These are phyloP conservation scores for Serendipita vermifera DNA, from an alignment of 768 basidiomycete species.

Conservation along the genomic window DNA sequence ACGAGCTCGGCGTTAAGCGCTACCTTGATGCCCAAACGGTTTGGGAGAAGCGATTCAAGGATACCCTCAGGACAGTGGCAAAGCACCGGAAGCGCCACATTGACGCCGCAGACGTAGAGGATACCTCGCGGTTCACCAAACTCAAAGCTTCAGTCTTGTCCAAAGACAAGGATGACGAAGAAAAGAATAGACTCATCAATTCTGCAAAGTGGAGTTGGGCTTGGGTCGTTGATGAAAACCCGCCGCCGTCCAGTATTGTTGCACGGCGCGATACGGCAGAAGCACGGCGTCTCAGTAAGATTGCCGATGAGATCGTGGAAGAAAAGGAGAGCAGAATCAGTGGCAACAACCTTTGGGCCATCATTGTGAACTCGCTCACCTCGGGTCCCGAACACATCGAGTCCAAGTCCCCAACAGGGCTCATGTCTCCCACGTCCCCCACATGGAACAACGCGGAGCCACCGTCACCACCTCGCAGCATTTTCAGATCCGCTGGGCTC, in stretches of 20 bases:
- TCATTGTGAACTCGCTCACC: conserved; percentile 52
- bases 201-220: conserved; percentile 63
- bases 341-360: conserved; percentile 60
- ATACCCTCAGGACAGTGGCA: conserved; percentile 44
- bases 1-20: conserved; percentile 62
- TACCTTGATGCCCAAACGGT: conserved; percentile 49
- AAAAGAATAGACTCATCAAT: conserved; percentile 24
- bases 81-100: conserved; percentile 53
- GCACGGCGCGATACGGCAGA: conserved; percentile 78
- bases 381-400: conserved; percentile 29
- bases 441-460: neutral
- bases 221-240: conserved; percentile 72
- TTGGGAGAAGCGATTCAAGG: conserved; percentile 57
- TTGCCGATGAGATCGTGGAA: conserved; percentile 55
- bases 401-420: neutral
- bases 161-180: conserved; percentile 20
- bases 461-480: neutral
- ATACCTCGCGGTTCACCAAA: conserved; percentile 14
- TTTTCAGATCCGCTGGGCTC: neutral
- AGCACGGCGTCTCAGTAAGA: conserved; percentile 54
- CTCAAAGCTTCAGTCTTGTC: conserved; percentile 17
- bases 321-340: conserved; percentile 46
- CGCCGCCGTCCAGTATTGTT: conserved; percentile 86
- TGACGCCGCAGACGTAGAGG: conserved; percentile 25
- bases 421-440: neutral